These are phyloP conservation scores for Thermothielavioides terrestris DNA, from an alignment of 495 filamentous ascomycete genomes.

Conservation along the genomic window DNA sequence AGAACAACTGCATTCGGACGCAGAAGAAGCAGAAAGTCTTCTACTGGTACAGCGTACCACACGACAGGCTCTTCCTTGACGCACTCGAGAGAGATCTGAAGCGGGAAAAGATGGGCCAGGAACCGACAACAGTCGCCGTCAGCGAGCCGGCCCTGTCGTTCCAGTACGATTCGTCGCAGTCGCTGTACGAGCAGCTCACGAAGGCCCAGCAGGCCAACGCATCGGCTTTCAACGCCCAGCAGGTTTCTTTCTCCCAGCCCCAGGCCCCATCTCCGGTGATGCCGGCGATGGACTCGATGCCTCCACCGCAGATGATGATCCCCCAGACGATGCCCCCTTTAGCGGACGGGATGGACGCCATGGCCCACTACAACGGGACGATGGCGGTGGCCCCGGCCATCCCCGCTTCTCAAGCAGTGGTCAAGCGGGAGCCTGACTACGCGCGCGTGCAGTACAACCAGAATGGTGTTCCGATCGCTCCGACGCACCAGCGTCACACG, in stretches of 20 bases:
- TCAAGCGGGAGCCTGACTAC: conserved; percentile 79
- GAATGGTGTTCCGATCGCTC: conserved; percentile 74
- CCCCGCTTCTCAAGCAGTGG: conserved; percentile 55
- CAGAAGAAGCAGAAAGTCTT: conserved; percentile 99
- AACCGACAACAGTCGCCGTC: conserved; percentile 91
- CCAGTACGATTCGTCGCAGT: conserved; percentile 98
- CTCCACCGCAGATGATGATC: conserved; percentile 59
- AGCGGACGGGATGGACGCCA: conserved; percentile 67
- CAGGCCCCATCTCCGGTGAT: conserved; percentile 80
- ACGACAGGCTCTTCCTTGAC: conserved; percentile 95
- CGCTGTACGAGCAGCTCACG: conserved; percentile 97
- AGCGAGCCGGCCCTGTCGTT: conserved; percentile 96
- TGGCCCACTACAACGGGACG: conserved; percentile 63
- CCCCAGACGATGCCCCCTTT: conserved; percentile 73
- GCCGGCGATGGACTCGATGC: conserved; percentile 71
- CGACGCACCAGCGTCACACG: conserved; percentile 80
- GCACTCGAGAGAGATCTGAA: conserved; percentile 95
- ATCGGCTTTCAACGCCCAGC: conserved; percentile 82
- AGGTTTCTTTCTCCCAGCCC: conserved; percentile 66
- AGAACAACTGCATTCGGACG: conserved; percentile 99
- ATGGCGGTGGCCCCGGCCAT: conserved; percentile 54
- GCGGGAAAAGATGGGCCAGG: conserved; percentile 98
- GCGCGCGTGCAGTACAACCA: conserved; percentile 73
- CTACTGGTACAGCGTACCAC: conserved; percentile 99
- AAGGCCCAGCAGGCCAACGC: conserved; percentile 98